Evolutionary conservation across 1,284 basidiomycete genomes (phyloP).

Genomic region (Vanrija pseudolonga): DNA sequence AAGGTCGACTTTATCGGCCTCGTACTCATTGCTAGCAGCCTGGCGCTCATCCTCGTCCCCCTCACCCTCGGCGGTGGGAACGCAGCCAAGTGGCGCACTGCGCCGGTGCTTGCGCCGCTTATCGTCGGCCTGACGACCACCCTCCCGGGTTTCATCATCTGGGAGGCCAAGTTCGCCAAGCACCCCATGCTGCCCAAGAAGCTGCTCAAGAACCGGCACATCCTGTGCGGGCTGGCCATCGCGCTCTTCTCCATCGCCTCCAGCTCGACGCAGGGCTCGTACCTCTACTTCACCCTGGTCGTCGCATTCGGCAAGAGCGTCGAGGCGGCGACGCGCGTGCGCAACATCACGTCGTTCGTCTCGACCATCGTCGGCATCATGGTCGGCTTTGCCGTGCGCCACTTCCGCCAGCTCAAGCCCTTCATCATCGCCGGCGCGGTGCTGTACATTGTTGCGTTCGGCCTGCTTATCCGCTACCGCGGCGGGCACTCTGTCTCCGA

Average conservation of each 20-base stretch:
- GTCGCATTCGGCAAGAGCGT: constrained; percentile 43
- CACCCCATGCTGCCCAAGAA: constrained; percentile 48
- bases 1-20: constrained; percentile 48
- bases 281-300: constrained; percentile 43
- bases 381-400: constrained; percentile 44
- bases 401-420: constrained; percentile 46
- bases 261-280: constrained; percentile 41
- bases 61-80: constrained; percentile 45
- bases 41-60: constrained; percentile 38
- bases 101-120: constrained; percentile 44
- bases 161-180: constrained; percentile 41
- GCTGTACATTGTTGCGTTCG: constrained; percentile 41
- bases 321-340: constrained; percentile 37
- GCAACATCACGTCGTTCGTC: constrained; percentile 47
- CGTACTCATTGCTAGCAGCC: constrained; percentile 26
- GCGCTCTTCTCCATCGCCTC: constrained; percentile 34
- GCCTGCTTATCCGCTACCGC: constrained; percentile 48
- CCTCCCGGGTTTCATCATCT: constrained; percentile 43
- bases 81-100: constrained; percentile 29
- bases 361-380: constrained; percentile 42
- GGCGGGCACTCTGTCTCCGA: constrained; percentile 16
- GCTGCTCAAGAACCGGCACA: constrained; percentile 45
- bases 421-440: constrained; percentile 42
- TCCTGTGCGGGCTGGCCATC: constrained; percentile 42
- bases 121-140: constrained; percentile 40